These are phyloP conservation scores for Diaporthe destruens DNA, from an alignment of 2,329 filamentous ascomycete genomes.

Conservation along the genomic window DNA sequence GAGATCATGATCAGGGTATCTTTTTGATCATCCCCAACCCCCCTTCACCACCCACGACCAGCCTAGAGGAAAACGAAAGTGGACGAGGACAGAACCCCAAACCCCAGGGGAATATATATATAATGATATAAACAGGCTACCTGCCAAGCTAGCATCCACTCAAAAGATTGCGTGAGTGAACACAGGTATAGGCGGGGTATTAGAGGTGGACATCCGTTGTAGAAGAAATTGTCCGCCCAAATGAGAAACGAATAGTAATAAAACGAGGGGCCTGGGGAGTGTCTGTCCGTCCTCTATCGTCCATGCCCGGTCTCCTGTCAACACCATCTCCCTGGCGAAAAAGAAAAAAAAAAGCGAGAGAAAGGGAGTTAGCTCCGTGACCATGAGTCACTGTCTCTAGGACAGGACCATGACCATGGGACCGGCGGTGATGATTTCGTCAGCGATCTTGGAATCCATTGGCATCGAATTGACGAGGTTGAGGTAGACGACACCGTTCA, in stretches of 20 bases:
- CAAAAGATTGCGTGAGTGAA: slow-evolving; percentile 4
- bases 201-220: slow-evolving; percentile 24
- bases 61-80: slow-evolving; percentile 8
- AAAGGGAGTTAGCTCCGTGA: background rate
- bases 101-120: slow-evolving; percentile 45
- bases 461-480: slow-evolving; percentile 70
- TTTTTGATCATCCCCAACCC: slow-evolving; percentile 11
- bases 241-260: slow-evolving; percentile 37
- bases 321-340: slow-evolving; percentile 36
- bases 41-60: slow-evolving; percentile 9
- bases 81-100: slow-evolving; percentile 36
- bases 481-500: slow-evolving; percentile 76
- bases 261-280: slow-evolving; percentile 20
- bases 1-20: slow-evolving; percentile 32
- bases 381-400: slow-evolving; percentile 48
- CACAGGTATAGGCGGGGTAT: slow-evolving; percentile 39
- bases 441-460: slow-evolving; percentile 64
- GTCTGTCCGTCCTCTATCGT: slow-evolving; percentile 38
- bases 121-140: slow-evolving; percentile 49
- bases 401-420: slow-evolving; percentile 69
- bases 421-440: slow-evolving; percentile 75
- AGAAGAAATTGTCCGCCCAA: slow-evolving; percentile 15
- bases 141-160: slow-evolving; percentile 38
- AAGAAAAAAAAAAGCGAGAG: slow-evolving; percentile 10
- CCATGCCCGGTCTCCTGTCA: slow-evolving; percentile 21